Conservation (phyloP, 2,329 filamentous ascomycete species). For the Aspergillus oerlinghausenensis region DNA sequence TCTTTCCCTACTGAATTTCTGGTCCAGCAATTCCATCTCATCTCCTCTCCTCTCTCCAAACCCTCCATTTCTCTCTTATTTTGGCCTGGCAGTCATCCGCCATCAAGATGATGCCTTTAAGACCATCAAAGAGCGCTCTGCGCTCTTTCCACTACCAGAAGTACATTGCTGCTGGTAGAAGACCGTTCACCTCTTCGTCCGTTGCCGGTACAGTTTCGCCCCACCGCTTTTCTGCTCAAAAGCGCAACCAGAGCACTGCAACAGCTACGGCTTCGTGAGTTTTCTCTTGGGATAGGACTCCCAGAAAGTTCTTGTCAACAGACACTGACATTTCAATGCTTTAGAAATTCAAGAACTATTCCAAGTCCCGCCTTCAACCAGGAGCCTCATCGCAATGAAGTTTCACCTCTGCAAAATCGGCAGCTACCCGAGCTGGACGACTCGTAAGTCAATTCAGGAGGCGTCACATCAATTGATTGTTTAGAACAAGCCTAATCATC, state of each 20-base stretch:
- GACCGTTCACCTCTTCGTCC: conserved; percentile 43
- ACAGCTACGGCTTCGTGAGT: conserved; percentile 54
- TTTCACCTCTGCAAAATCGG: conserved; percentile 63
- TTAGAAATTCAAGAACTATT: conserved; percentile 53
- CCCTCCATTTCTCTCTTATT: conserved; percentile 14
- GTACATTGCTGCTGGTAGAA: conserved; percentile 33
- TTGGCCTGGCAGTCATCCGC: conserved; percentile 32
- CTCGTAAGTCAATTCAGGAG: conserved; percentile 55
- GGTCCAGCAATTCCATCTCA: neutral
- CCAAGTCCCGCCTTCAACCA: conserved; percentile 60
- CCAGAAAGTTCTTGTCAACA: conserved; percentile 11
- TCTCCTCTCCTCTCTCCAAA: conserved; percentile 7
- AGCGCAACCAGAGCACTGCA: conserved; percentile 46
- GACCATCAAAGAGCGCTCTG: conserved; percentile 46
- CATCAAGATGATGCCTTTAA: conserved; percentile 47
- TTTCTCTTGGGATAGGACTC: neutral
- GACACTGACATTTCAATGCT: conserved; percentile 5
- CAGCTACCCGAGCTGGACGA: conserved; percentile 67
- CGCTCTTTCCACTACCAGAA: conserved; percentile 43
- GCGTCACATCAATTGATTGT: neutral
- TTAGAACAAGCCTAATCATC: conserved; percentile 6
- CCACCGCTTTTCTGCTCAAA: conserved; percentile 41
- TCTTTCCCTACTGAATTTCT: neutral
- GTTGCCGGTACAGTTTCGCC: conserved; percentile 44
- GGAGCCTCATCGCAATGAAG: conserved; percentile 54